Base-by-base conservation (phyloP, 1,139 yeast species). In the Yamadazyma buinensis region DNA sequence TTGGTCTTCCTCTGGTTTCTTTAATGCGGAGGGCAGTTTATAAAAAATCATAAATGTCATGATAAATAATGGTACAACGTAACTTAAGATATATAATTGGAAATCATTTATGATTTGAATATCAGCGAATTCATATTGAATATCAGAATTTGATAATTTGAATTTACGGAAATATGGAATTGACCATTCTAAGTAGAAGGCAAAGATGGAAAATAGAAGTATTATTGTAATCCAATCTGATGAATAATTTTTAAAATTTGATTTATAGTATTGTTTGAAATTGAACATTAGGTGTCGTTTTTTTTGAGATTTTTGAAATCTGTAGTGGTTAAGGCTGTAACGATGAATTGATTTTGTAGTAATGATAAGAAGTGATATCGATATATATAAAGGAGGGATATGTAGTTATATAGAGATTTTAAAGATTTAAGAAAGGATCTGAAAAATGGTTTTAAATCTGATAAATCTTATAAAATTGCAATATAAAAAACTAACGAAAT, bases 81-180 rank as follows among this genome's bases (percentile, higher is more conserved):
- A 51, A 13, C 59, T 50, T 28, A 57, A 45, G 5, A 58, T 23
- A 33, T 59, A 57, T 23, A 61, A 44, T 34, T 52, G 43, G 31
- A 48, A 41, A 38, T 59, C 66, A 17, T 55, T 55, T 23, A 72
- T 69, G 31, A 72, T 64, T 51, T 75, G 75, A 6, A 42, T 41
- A 23, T 53, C 57, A 5, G 74, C 64, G 43, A 67, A 74, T 17
- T 77, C 75, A 46, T 72, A 75, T 28, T 63, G 61, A 19, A 75
- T 62, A 3, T 50, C 51, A 12, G 57, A 46, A 47, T 69, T 69
- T n/a, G 47, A 46, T 12, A 67, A 37, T 12, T 49, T 46, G 43
- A 69, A 68, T 28, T 61, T 60, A 28, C 75, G 46, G 26, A 55
- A 41, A 36, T 67, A 64, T 1, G 75, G 71, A 26, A 48, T 45